Conservation (phyloP, 257 asterid genomes). For the Orobanche coerulescens region DNA sequence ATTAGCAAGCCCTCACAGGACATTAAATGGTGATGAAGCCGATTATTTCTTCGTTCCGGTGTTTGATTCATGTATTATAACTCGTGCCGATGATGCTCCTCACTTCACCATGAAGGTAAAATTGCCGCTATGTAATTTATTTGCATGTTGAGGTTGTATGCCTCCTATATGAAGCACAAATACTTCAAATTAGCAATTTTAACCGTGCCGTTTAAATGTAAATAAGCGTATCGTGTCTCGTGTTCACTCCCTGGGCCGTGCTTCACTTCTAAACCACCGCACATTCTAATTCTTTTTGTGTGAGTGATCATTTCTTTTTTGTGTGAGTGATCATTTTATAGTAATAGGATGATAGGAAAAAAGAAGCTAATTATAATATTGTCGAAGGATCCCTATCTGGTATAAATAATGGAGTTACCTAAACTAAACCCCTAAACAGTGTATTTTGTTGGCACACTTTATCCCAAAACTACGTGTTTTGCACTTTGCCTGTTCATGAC, state of each 20-base stretch:
- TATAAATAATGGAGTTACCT: too few species aligned
- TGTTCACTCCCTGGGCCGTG: too few species aligned
- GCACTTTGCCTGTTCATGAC: too few species aligned
- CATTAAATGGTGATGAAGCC: conserved; percentile 89
- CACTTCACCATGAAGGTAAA: conserved; percentile 73
- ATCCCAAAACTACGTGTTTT: too few species aligned
- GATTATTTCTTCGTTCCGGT: conserved; percentile 93
- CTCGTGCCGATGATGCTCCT: conserved; percentile 97
- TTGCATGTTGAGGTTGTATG: too few species aligned
- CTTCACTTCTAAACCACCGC: not conserved
- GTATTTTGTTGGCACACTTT: too few species aligned
- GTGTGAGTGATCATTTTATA: not conserved
- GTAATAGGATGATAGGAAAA: not conserved
- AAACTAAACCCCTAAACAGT: too few species aligned
- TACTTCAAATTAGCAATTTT: too few species aligned
- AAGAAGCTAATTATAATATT: not conserved
- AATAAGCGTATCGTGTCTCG: too few species aligned
- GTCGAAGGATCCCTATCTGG: not conserved
- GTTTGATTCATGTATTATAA: conserved; percentile 88
- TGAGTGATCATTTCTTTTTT: not conserved
- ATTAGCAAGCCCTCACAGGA: conserved; percentile 80
- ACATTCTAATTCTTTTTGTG: not conserved
- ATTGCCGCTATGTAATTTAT: too few species aligned
- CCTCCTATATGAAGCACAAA: too few species aligned
- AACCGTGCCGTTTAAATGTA: too few species aligned